Evolutionary conservation across 768 basidiomycete genomes (phyloP).

Genomic region (Rhodotorula babjevae): DNA sequence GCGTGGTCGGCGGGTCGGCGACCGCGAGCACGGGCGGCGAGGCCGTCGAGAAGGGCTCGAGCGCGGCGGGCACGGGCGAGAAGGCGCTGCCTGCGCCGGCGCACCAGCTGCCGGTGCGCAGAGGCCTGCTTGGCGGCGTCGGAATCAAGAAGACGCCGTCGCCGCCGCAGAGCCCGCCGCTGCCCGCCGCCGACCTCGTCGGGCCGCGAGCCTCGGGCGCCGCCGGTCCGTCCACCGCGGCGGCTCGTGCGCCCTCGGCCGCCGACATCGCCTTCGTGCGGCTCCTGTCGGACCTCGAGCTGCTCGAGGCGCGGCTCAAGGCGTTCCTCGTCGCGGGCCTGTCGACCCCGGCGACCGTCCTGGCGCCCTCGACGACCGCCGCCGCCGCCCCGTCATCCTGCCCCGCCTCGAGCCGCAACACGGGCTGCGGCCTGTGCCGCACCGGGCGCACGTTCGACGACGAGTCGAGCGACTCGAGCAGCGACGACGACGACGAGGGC

Average conservation of each 20-base stretch:
- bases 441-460: conserved; percentile 37
- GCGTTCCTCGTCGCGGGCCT: conserved; percentile 21
- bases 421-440: conserved; percentile 37
- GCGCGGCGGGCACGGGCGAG: too few relatives aligned
- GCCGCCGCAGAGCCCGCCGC: conserved; percentile 34
- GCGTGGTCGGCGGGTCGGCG: neutral
- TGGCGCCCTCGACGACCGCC: conserved; percentile 5
- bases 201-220: neutral
- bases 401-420: neutral
- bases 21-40: neutral
- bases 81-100: neutral
- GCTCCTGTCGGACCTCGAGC: conserved; percentile 33
- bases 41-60: neutral
- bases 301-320: conserved; percentile 31
- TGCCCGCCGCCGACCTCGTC: conserved; percentile 1
- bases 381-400: conserved; percentile 4
- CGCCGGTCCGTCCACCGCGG: neutral
- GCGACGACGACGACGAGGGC: conserved; percentile 28
- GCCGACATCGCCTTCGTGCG: conserved; percentile 33
- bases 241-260: neutral
- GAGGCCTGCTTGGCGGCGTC: conserved; percentile 21
- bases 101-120: neutral
- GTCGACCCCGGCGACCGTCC: conserved; percentile 17
- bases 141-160: conserved; percentile 29
- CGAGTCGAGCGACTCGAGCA: conserved; percentile 37